phyloP scores from a whole-genome alignment of 768 basidiomycete genomes.

The Agaricus sinodeliciosus region DNA sequence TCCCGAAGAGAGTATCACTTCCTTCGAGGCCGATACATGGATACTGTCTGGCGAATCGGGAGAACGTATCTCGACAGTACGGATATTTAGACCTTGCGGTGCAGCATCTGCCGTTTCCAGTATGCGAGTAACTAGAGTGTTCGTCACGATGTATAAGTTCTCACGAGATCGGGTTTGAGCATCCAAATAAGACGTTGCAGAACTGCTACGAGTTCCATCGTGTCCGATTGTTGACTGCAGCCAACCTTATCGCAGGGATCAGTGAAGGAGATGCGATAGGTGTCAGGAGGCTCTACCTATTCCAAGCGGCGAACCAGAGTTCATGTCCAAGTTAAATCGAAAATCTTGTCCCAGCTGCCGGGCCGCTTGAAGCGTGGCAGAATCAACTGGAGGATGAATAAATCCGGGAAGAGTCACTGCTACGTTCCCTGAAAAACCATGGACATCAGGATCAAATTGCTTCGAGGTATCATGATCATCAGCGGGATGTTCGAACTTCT shows the following conservation, averaged over 20 bases:
- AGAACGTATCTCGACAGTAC: conserved; percentile 10
- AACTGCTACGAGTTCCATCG: conserved; percentile 18
- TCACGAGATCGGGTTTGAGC: conserved; percentile 15
- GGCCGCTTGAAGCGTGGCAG: conserved; percentile 15
- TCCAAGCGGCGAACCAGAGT: conserved; percentile 11
- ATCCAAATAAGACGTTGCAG: conserved; percentile 20
- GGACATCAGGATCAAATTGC: conserved; percentile 18
- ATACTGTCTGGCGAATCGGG: not conserved
- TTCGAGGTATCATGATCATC: conserved; percentile 14
- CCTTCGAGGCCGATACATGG: conserved; percentile 17
- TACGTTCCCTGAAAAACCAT: conserved; percentile 14
- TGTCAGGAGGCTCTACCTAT: conserved; percentile 2
- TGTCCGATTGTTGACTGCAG: conserved; percentile 16
- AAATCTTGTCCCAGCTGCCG: conserved; percentile 9
- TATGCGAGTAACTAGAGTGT: conserved; percentile 20
- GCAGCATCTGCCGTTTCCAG: not conserved
- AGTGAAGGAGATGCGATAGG: not conserved
- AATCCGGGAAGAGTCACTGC: conserved; percentile 14
- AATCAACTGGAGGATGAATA: conserved; percentile 12
- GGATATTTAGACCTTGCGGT: not conserved
- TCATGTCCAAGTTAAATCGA: conserved; percentile 12
- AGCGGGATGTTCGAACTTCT: conserved; percentile 15
- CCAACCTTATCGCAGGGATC: conserved; percentile 13
- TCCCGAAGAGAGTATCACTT: conserved; percentile 14
- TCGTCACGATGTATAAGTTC: conserved; percentile 26